Conservation (phyloP, 2,329 filamentous ascomycete genomes). For the Fusarium dlaminii region DNA sequence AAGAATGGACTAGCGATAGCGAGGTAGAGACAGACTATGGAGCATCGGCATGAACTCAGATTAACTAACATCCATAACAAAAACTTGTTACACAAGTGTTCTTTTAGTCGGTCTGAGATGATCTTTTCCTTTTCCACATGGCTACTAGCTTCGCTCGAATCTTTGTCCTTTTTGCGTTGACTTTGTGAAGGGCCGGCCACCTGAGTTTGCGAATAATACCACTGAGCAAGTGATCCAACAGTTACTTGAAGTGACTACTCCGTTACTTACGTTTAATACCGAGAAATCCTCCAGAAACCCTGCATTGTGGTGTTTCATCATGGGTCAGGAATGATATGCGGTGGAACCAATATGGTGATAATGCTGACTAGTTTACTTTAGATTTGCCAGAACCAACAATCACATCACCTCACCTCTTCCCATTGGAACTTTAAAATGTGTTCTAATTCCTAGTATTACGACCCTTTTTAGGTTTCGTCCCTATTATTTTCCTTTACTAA, state of each 20-base stretch:
- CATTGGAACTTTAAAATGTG: not conserved
- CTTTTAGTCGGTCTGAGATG: not conserved
- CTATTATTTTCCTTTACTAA: not conserved
- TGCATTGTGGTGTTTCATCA: conserved; percentile 4
- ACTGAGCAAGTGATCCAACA: not conserved
- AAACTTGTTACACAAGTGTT: not conserved
- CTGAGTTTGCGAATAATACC: not conserved
- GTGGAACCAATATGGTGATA: conserved; percentile 10
- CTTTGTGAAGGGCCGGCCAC: not conserved
- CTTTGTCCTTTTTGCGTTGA: not conserved
- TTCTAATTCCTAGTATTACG: not conserved
- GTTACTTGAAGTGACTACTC: not conserved
- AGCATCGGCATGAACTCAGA: conserved; percentile 3
- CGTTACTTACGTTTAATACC: not conserved
- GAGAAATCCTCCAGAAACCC: not conserved
- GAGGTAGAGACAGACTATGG: not conserved
- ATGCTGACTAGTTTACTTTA: conserved; percentile 1
- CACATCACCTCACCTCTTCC: not conserved
- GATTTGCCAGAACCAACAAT: conserved; percentile 4
- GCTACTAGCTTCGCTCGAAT: not conserved
- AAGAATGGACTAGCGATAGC: conserved; percentile 10
- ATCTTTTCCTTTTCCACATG: too few species aligned
- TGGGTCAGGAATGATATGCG: not conserved
- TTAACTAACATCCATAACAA: not conserved
- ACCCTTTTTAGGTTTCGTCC: not conserved